Evolutionary conservation across 2,329 filamentous ascomycete species (phyloP).

Genomic region (Fusarium metavorans): DNA sequence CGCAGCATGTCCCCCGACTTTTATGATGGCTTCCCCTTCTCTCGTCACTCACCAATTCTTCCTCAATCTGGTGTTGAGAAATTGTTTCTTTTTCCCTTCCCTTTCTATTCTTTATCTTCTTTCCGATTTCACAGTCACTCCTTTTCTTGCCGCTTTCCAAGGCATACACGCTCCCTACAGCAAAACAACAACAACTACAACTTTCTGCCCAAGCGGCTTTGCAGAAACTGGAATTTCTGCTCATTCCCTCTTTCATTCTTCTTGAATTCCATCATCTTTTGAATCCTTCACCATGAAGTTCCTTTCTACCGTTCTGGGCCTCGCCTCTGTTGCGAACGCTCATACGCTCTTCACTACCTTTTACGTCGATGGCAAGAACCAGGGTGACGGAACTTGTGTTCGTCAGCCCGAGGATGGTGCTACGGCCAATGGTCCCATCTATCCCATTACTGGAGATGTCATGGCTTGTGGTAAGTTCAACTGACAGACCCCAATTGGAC

Average conservation of each 20-base stretch:
- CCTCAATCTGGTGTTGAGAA: slow-evolving; percentile 34
- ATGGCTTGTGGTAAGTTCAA: slow-evolving; percentile 76
- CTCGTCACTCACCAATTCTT: slow-evolving; percentile 32
- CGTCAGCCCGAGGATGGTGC: slow-evolving; percentile 70
- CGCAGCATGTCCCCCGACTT: slow-evolving; percentile 2
- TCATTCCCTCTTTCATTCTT: background rate
- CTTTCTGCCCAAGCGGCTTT: slow-evolving; percentile 34
- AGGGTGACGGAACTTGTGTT: slow-evolving; percentile 79
- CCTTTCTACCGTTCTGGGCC: slow-evolving; percentile 46
- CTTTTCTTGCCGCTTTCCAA: slow-evolving; percentile 22
- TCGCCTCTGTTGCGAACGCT: slow-evolving; percentile 57
- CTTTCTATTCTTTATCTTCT: slow-evolving; percentile 30
- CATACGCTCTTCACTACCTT: slow-evolving; percentile 75
- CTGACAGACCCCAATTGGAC: background rate
- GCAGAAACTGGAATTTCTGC: slow-evolving; percentile 44
- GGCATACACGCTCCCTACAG: slow-evolving; percentile 27
- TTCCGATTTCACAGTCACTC: slow-evolving; percentile 34
- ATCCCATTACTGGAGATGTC: slow-evolving; percentile 66
- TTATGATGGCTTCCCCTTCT: slow-evolving; percentile 7
- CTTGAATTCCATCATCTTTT: background rate
- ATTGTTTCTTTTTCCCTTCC: slow-evolving; percentile 21
- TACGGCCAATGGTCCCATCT: slow-evolving; percentile 69
- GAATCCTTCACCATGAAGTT: slow-evolving; percentile 55
- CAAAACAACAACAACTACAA: slow-evolving; percentile 12
- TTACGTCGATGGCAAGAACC: slow-evolving; percentile 69